Base-by-base conservation (phyloP, 2,329 filamentous ascomycete species). In the Lachnellula hyalina region DNA sequence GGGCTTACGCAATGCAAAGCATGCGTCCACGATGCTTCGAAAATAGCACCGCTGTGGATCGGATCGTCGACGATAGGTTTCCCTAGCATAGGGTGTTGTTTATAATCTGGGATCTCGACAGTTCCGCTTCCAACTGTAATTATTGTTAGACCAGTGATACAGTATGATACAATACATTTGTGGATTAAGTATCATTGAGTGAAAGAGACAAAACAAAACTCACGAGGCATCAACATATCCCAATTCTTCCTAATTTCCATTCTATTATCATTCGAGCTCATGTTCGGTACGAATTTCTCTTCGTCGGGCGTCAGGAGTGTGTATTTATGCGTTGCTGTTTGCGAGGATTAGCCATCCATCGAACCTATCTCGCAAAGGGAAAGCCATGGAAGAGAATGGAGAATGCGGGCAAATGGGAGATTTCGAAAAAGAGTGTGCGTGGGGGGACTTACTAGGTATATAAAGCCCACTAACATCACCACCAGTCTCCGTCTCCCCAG, bases 11-110 rank as follows among this genome's bases (percentile, higher is more conserved):
- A 71, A 50, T 70, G 68, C 5, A 70, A 52, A 4, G 68, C 67
- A 50, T 70, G 68, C 0, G 68, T 70, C 68, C 68, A 71, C 0
- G 64, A 65, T 4, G 67, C 68, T 61, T 71, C 68, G 45, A 63
- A 70, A 4, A 70, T 49, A 0, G 68, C 59, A 5, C 67, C 67
- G 0, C 56, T 57, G 2, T 64, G 64, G 15, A 68, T 64, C 14
- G 68, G 67, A 49, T 71, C 68, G 34, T 66, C 59, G 15, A 55
- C 53, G 21, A 71, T 66, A 1, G 67, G 69, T 12, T 67, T 59
- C 8, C 69, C 68, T 7, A 71, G 57, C 46, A 69, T 59, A 5
- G 69, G 68, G 48, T 71, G 57, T 23, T 66, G 35, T 49, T 62
- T 52, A 19, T 64, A 68, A 32, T 70, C 63, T 25, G 63, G 63